phyloP scores from a whole-genome alignment of 1,139 yeast species.

The Debaryomyces sp. region DNA sequence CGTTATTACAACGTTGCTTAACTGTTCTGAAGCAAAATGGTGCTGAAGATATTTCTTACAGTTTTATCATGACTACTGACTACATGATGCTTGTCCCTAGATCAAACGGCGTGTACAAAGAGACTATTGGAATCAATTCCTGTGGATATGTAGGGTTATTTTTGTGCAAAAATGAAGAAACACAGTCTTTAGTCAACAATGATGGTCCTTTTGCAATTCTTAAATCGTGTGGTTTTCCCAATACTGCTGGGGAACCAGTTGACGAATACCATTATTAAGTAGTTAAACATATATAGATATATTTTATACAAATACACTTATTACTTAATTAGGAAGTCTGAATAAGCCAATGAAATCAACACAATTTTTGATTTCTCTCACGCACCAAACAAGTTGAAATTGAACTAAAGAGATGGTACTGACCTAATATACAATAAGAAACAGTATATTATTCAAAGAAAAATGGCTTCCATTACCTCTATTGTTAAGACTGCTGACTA shows the following conservation, averaged over 20 bases:
- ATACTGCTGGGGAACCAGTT: slow-evolving; percentile 38
- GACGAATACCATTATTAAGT: slow-evolving; percentile 42
- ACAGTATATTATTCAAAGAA: neutral
- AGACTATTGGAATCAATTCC: slow-evolving; percentile 68
- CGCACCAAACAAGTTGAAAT: slow-evolving; percentile 7
- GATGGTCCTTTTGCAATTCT: slow-evolving; percentile 53
- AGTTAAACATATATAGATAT: neutral
- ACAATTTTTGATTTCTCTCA: slow-evolving; percentile 17
- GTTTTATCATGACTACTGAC: slow-evolving; percentile 74
- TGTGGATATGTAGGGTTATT: slow-evolving; percentile 81
- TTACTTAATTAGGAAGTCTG: slow-evolving; percentile 28
- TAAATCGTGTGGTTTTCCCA: slow-evolving; percentile 65
- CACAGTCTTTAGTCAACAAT: slow-evolving; percentile 39
- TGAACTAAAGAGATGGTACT: neutral
- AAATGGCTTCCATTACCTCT: slow-evolving; percentile 77
- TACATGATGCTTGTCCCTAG: slow-evolving; percentile 92
- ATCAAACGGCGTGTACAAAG: slow-evolving; percentile 39
- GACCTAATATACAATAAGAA: neutral
- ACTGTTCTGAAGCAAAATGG: slow-evolving; percentile 63
- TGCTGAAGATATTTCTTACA: slow-evolving; percentile 59
- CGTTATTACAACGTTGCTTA: slow-evolving; percentile 70
- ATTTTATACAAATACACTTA: slow-evolving; percentile 5
- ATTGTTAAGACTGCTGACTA: slow-evolving; percentile 81
- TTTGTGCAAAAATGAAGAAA: slow-evolving; percentile 69
- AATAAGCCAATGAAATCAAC: slow-evolving; percentile 23